Conservation (phyloP, 768 basidiomycete species). For the Crucibulum laeve region DNA sequence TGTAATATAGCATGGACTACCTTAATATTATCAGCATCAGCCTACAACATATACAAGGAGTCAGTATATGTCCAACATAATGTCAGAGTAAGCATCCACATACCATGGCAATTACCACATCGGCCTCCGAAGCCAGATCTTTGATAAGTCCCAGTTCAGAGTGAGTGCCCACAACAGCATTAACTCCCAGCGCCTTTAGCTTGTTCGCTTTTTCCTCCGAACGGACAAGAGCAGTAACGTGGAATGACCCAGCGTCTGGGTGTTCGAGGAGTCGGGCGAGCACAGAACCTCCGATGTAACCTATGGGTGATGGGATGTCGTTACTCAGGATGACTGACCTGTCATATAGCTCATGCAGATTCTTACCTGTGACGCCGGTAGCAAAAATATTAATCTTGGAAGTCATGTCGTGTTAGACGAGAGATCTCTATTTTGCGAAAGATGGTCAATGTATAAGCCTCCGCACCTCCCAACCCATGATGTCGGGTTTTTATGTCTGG, state of each 20-base stretch:
- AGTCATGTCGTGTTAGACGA: slow-evolving; percentile 3
- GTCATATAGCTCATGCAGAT: neutral
- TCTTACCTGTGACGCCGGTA: slow-evolving; percentile 36
- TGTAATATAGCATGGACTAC: slow-evolving; percentile 42
- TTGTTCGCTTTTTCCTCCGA: slow-evolving; percentile 39
- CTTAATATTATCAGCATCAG: slow-evolving; percentile 37
- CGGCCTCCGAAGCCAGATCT: slow-evolving; percentile 36
- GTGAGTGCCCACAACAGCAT: slow-evolving; percentile 39
- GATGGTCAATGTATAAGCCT: neutral
- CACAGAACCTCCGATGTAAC: slow-evolving; percentile 48
- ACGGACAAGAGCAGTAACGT: slow-evolving; percentile 43
- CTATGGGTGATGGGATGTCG: slow-evolving; percentile 12
- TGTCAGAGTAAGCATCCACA: slow-evolving; percentile 1
- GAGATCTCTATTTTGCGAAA: neutral
- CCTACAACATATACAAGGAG: slow-evolving; percentile 13
- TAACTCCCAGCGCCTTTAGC: slow-evolving; percentile 29
- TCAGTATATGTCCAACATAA: neutral
- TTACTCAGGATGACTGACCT: neutral
- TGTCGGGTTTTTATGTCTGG: neutral
- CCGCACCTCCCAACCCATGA: neutral
- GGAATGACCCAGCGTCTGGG: slow-evolving; percentile 23
- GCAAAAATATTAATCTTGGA: slow-evolving; percentile 31
- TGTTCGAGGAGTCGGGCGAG: slow-evolving; percentile 36
- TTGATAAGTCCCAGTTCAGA: slow-evolving; percentile 37
- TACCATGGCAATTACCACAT: slow-evolving; percentile 39